Evolutionary conservation across 768 basidiomycete species (phyloP).

Genomic region (Mrakia blollopis): DNA sequence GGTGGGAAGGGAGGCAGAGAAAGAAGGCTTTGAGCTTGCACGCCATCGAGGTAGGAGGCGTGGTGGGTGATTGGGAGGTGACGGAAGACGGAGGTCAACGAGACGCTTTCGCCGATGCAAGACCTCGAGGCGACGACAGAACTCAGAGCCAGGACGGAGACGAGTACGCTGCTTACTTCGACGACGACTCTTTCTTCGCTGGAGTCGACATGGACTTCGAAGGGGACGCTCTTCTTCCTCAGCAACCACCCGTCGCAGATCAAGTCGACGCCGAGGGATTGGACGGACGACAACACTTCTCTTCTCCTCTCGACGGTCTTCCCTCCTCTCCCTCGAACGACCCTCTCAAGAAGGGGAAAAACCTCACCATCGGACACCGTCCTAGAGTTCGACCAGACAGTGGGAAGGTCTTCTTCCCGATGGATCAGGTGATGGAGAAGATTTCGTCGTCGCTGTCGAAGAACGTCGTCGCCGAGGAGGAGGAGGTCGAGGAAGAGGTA

Average conservation of each 20-base stretch:
- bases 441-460: not conserved
- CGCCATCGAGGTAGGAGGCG: not conserved
- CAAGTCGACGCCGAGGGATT: too few species aligned
- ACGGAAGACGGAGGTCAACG: not conserved
- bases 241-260: not conserved
- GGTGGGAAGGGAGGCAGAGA: not conserved
- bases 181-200: not conserved
- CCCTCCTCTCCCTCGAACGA: not conserved
- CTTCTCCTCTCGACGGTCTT: not conserved
- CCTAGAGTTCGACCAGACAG: not conserved
- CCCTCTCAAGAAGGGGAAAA: not conserved
- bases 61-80: not conserved
- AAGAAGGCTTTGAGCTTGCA: not conserved
- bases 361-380: not conserved
- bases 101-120: too few species aligned
- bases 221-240: not conserved
- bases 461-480: not conserved
- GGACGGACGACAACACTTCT: not conserved
- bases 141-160: not conserved
- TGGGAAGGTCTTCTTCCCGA: not conserved
- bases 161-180: not conserved
- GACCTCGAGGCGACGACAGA: not conserved
- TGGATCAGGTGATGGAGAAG: not conserved
- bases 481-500: not conserved
- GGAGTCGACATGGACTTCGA: not conserved